A percentile compares a stretch with the other conserved stretches of the same genome.
These are phyloP conservation scores for Adiantum capillusveneris DNA, from an alignment of 75 land plant genomes.

Conservation along the genomic window DNA sequence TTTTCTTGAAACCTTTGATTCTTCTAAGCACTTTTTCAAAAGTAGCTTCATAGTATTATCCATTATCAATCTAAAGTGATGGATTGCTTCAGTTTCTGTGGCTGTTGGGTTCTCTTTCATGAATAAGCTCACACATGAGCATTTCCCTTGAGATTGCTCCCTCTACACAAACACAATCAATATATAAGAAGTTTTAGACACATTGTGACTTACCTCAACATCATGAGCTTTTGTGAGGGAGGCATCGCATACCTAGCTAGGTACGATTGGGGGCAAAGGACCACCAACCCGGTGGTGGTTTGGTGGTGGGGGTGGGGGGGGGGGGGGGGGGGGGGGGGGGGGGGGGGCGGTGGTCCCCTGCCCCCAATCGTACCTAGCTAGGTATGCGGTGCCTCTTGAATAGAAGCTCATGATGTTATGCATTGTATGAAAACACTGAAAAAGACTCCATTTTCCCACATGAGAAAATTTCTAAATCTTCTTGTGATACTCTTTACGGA, in stretches of 20 bases:
- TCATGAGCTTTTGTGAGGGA: no score
- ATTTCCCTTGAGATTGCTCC: slow-evolving; percentile 56
- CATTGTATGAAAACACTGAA: no score
- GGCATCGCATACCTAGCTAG: no score
- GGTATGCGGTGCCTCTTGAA: no score
- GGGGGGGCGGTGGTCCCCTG: not conserved
- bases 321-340: not conserved
- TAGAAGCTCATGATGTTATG: no score
- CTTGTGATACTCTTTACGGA: not conserved
- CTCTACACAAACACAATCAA: slow-evolving; percentile 49
- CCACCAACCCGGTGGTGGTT: no score
- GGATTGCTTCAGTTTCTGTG: slow-evolving; percentile 25
- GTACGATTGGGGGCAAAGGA: no score
- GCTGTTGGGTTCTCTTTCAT: slow-evolving; percentile 18
- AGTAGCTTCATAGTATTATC: slow-evolving; percentile 41
- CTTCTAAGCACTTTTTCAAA: slow-evolving; percentile 35
- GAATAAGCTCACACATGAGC: slow-evolving; percentile 38
- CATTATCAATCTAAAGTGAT: slow-evolving; percentile 17
- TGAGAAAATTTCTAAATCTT: no score
- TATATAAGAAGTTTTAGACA: not conserved
- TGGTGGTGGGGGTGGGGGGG: no score
- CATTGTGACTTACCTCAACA: no score
- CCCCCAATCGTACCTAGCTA: no score
- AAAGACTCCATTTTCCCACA: no score
- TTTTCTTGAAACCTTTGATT: slow-evolving; percentile 44